phyloP scores from a whole-genome alignment of 2,329 filamentous ascomycete species.

The Leptographium flavum region DNA sequence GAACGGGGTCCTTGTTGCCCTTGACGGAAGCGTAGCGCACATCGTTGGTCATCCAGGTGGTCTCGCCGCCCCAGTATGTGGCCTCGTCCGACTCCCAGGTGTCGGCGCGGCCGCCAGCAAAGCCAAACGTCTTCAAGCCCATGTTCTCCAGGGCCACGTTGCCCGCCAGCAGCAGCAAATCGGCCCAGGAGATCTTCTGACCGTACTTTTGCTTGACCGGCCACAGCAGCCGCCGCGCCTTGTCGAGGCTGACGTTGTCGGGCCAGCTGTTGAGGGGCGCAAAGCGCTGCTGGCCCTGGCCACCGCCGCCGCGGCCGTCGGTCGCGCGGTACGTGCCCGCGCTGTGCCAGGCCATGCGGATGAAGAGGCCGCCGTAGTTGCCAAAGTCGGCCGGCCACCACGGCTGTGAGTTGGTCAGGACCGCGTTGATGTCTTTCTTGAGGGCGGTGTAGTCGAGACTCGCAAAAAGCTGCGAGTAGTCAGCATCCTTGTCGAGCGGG shows the following conservation, averaged over 20 bases:
- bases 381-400: constrained; percentile 76
- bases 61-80: constrained; percentile 65
- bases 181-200: constrained; percentile 70
- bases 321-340: constrained; percentile 64
- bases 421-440: constrained; percentile 56
- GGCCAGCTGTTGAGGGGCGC: constrained; percentile 74
- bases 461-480: constrained; percentile 62
- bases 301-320: constrained; percentile 63
- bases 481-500: constrained; percentile 50
- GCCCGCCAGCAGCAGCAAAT: constrained; percentile 55
- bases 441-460: constrained; percentile 53
- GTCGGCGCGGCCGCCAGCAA: constrained; percentile 57
- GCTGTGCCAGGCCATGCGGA: constrained; percentile 72
- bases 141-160: constrained; percentile 68
- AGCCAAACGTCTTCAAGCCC: constrained; percentile 61
- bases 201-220: constrained; percentile 78
- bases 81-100: constrained; percentile 65
- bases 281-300: constrained; percentile 63
- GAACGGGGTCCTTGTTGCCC: constrained; percentile 27
- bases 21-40: constrained; percentile 47
- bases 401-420: constrained; percentile 68
- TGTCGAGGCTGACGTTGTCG: constrained; percentile 65
- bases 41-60: constrained; percentile 61
- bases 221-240: constrained; percentile 66
- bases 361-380: constrained; percentile 67